These are phyloP conservation scores for Geotrichum candidum DNA, from an alignment of 1,139 yeast genomes.

Conservation along the genomic window DNA sequence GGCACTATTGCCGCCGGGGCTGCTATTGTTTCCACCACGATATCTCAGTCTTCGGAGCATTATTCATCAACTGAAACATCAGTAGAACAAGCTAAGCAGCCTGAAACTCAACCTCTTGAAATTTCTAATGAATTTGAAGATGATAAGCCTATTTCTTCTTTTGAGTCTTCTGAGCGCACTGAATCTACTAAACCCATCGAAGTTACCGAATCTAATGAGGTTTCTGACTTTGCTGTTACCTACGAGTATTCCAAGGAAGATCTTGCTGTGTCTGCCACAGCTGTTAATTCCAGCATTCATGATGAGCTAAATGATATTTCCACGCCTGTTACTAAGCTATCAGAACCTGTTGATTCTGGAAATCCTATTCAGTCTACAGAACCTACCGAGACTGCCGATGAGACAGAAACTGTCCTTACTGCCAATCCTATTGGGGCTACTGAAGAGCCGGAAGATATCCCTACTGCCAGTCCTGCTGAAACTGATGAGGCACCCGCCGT, in stretches of 20 bases:
- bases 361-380: background rate
- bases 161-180: slow-evolving; percentile 2
- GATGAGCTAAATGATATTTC: background rate
- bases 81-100: background rate
- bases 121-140: background rate
- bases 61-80: background rate
- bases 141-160: background rate
- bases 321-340: background rate
- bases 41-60: background rate
- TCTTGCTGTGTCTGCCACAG: background rate
- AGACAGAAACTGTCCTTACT: background rate
- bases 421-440: no score
- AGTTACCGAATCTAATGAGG: background rate
- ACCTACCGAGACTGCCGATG: no score
- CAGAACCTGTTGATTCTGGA: background rate
- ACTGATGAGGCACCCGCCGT: background rate
- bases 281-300: background rate
- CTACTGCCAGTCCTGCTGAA: background rate
- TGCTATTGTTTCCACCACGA: no score
- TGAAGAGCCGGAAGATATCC: background rate
- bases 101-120: no score
- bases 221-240: slow-evolving; percentile 3
- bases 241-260: background rate
- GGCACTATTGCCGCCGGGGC: no score
- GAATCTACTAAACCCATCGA: background rate